Evolutionary conservation across 352 stramenopile genomes (phyloP), one percentile per base, ranked within the genome.

Genomic region (Thraustochytrium striatum): DNA sequence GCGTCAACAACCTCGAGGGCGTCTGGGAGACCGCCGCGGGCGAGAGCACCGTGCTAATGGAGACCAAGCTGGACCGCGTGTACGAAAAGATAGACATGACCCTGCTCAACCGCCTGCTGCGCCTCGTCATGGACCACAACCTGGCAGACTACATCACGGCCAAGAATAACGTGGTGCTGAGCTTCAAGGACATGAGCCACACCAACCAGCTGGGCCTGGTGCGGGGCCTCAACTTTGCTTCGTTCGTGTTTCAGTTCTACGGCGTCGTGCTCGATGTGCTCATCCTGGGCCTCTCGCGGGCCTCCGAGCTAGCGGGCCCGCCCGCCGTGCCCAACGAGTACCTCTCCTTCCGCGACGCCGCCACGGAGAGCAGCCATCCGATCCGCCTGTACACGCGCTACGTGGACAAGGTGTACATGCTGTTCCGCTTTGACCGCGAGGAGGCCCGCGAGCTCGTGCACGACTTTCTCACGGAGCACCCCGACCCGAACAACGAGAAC

Each of bases 21-120:
- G 89, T 99, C 50, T 99, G 97, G 97, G 89, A 97, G 61, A 98
- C 95, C 8, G 94, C 96, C 13, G 91, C 96, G n/a, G 95, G 97
- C 16, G 94, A 99, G 82, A 99, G 95, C 78, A 93, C 98, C 41
- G 96, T 99, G 16, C 96, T 99, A 89, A 87, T 99, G 65, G 93
- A 99, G 86, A 94, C 94, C 32, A 96, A 97, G 81, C 94, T 99
- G 43, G 97, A 99, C 80, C 99, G 99, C 83, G 95, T 99, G 82
- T 99, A 98, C 84, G 96, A 99, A 79, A 99, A 99, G 88, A 98
- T 99, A 82, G 97, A 99, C 83, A 85, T 99, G 79, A 99, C 96
- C 35, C 84, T 99, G 55, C 83, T 99, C 61, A 99, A 99, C 85
- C 88, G 96, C 32, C 87, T 99, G 33, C 85, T 99, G 72, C 91